Evolutionary conservation across 495 filamentous ascomycete genomes (phyloP).

Genomic region (Penicillium soppii): DNA sequence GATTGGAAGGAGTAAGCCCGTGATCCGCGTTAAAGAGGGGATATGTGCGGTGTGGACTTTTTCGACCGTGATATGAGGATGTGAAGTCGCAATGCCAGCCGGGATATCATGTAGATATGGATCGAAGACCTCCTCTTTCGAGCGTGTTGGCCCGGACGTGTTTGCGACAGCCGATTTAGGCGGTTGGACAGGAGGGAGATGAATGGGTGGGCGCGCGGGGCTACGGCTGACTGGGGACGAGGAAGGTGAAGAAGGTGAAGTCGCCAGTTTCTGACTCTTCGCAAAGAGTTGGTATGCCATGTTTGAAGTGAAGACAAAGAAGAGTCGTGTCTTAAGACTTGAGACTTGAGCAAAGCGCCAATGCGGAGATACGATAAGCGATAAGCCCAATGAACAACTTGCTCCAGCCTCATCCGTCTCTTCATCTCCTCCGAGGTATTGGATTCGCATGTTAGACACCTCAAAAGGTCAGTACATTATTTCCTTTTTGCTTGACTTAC

Average conservation of each 20-base stretch:
- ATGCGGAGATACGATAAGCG: slow-evolving; percentile 47
- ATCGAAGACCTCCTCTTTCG: slow-evolving; percentile 28
- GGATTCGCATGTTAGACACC: slow-evolving; percentile 5
- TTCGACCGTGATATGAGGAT: slow-evolving; percentile 54
- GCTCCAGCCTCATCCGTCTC: slow-evolving; percentile 10
- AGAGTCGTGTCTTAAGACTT: not conserved
- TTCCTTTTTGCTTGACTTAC: not conserved
- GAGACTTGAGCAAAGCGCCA: slow-evolving; percentile 14
- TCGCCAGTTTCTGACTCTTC: slow-evolving; percentile 33
- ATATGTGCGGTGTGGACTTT: slow-evolving; percentile 61
- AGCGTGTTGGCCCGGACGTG: slow-evolving; percentile 23
- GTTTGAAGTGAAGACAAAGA: slow-evolving; percentile 1
- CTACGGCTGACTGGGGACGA: slow-evolving; percentile 2
- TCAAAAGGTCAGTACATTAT: slow-evolving; percentile 14
- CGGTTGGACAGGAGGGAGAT: slow-evolving; percentile 28
- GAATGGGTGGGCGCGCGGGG: slow-evolving; percentile 30
- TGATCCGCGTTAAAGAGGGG: slow-evolving; percentile 76
- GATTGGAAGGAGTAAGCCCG: slow-evolving; percentile 79
- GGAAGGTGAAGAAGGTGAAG: slow-evolving; percentile 25
- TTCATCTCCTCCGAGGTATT: slow-evolving; percentile 5
- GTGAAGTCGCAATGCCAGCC: slow-evolving; percentile 31
- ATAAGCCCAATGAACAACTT: slow-evolving; percentile 33
- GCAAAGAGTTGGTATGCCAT: slow-evolving; percentile 47
- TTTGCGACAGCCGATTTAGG: slow-evolving; percentile 23
- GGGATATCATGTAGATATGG: slow-evolving; percentile 34